Conservation (phyloP, 2,329 filamentous ascomycete species). For the Cryphonectria parasitica region DNA sequence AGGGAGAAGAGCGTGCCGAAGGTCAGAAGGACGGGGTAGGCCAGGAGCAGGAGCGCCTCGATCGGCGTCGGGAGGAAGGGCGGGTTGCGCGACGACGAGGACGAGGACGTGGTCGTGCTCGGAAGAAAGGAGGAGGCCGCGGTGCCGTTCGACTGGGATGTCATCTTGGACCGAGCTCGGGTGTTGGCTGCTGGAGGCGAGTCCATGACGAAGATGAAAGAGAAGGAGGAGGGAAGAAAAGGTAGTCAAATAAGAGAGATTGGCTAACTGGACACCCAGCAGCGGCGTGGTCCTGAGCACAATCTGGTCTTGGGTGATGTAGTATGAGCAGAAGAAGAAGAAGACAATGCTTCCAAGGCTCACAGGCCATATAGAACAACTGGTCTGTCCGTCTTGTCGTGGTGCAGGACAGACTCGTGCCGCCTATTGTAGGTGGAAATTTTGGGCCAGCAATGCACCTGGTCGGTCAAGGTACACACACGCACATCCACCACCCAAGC, state of each 20-base stretch:
- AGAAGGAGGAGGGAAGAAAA: not conserved
- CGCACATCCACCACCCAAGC: not conserved
- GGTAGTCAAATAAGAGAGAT: not conserved
- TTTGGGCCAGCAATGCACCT: not conserved
- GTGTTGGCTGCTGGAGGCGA: slow-evolving; percentile 23
- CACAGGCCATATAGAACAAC: not conserved
- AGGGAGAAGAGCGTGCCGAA: slow-evolving; percentile 81
- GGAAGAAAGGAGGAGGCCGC: slow-evolving; percentile 23
- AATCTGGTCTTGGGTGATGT: not conserved
- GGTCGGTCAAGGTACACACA: not conserved
- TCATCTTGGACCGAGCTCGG: slow-evolving; percentile 23
- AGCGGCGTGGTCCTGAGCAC: not conserved
- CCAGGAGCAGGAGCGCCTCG: slow-evolving; percentile 65
- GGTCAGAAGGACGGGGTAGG: slow-evolving; percentile 79
- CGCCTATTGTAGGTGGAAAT: not conserved
- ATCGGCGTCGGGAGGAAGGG: slow-evolving; percentile 72
- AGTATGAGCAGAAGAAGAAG: not conserved
- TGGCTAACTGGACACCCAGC: not conserved
- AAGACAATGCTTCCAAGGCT: not conserved
- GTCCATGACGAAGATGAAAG: slow-evolving; percentile 20
- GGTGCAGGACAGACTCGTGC: not conserved
- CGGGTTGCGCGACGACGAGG: slow-evolving; percentile 42
- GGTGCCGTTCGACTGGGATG: slow-evolving; percentile 16
- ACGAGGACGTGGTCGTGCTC: slow-evolving; percentile 25
- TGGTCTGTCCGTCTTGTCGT: not conserved